Base-by-base conservation (phyloP, 2,329 filamentous ascomycete species). In the Fusarium albidum region DNA sequence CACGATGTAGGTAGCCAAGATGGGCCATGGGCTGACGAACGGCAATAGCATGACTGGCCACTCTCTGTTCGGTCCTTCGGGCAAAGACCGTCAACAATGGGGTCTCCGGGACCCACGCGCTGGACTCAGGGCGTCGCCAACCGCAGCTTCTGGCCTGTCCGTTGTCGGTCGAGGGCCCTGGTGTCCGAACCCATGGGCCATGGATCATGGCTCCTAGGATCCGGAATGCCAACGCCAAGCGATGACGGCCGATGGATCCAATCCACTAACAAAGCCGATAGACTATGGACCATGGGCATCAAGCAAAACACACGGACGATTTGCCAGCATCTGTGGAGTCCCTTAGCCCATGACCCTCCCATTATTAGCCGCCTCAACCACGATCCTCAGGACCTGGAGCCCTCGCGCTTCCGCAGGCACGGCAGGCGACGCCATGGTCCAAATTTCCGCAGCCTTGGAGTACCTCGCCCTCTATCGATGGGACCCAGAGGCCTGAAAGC, bases 1-100 rank as follows among this genome's bases (percentile, higher is more conserved):
- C 29, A 29, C 40, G 4, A 40, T 15, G 29, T 25, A 27, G 28
- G 31, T 31, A 51, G 25, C 40, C 59, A 28, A 55, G 42, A 44
- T 35, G 40, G n/a, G 31, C 49, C 41, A 57, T 59, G 46, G 54
- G 59, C 63, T 68, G 61, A 68, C 59, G 55, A 68, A 65, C 55
- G 21, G 50, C 45, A 55, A 37, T 34, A 34, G 55, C 51, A 62
- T 66, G 59, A 68, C 57, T 66, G 65, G 65, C 32, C 59, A 40
- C 40, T 53, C 14, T 46, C 38, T 7, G 31, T 39, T 48, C 40
- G 48, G 43, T 46, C 51, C 39, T 53, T 59, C 59, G 52, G 65
- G 17, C 55, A 63, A 65, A 62, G 45, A 50, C 65, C 59, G 51
- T 43, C 47, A 40, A 46, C 29, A 49, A 33, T 57, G 49, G 57